These are phyloP conservation scores for Trichoderma sp. DNA, from an alignment of 2,329 filamentous ascomycete species.

Conservation along the genomic window DNA sequence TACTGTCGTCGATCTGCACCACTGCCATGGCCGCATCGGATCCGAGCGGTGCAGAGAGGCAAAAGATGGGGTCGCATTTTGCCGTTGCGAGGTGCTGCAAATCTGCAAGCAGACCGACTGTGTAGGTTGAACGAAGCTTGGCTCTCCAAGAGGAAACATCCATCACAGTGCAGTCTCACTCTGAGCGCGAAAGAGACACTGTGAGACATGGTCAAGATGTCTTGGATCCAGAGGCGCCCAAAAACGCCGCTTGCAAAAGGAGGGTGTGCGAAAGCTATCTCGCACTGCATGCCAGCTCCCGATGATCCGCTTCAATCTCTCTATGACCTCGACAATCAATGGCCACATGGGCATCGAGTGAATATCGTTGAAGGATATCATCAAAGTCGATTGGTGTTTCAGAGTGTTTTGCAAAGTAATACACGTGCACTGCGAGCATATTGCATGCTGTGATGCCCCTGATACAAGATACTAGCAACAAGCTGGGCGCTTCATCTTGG, in stretches of 20 bases:
- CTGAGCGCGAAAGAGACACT: background rate
- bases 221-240: background rate
- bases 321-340: background rate
- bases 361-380: background rate
- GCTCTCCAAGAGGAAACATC: background rate
- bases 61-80: conserved; percentile 12
- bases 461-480: background rate
- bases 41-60: conserved; percentile 8
- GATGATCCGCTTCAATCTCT: background rate
- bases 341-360: background rate
- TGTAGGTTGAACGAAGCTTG: background rate
- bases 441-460: background rate
- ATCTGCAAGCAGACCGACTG: background rate
- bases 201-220: background rate
- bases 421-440: background rate
- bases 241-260: background rate
- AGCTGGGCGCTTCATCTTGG: background rate
- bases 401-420: background rate
- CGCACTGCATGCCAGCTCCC: background rate
- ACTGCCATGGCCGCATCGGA: background rate
- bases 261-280: background rate
- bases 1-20: background rate
- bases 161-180: background rate
- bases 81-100: background rate
- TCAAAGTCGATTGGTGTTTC: background rate